Evolutionary conservation across 306 rosid species (phyloP), one percentile per base, ranked within the genome.

Genomic region (Cicer judaicum): DNA sequence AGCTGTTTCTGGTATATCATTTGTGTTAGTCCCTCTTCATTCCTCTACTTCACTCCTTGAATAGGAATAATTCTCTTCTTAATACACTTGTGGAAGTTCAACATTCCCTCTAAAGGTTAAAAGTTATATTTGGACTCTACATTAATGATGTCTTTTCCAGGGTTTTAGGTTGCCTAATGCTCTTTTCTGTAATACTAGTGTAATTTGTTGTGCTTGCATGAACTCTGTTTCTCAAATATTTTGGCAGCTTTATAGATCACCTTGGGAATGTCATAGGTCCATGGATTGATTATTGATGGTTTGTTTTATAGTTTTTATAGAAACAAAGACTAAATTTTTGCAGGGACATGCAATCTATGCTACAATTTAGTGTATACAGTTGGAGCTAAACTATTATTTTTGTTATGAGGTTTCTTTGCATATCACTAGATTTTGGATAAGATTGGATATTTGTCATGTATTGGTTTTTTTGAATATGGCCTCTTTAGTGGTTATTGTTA

Each of bases 341-440:
- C 39, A n/a, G 29, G 5, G 54, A 11, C 9, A 18, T 74, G 69
- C 9, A 10, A 48, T 48, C 41, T 38, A 62, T 63, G 48, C 79
- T 63, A 49, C 18, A 54, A 54, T 71, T 41, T 55, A 10, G 66
- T 40, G 19, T 42, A 39, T 72, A 12, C 38, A 12, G 54, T 21
- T 72, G 43, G 67, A 8, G 65, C 7, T 11, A 4, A 55, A 72
- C 54, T 55, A 3, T 41, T 42, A 8, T 21, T 41, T 56, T 19
- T 55, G 16, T 41, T 16, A 41, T 21, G 40, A 55, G 19, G n/a
- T 41, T 19, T 55, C 19, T 19, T 18, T 19, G 64, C 65, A 52
- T 48, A 70, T 38, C 16, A 15, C 18, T 50, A 36, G 14, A 39
- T 38, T 70, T 54, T 8, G 6, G 54, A 40, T 42, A 40, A 39